Base-by-base conservation (phyloP, 192 early-diverging fungal species). In the Thamnidium elegans region DNA sequence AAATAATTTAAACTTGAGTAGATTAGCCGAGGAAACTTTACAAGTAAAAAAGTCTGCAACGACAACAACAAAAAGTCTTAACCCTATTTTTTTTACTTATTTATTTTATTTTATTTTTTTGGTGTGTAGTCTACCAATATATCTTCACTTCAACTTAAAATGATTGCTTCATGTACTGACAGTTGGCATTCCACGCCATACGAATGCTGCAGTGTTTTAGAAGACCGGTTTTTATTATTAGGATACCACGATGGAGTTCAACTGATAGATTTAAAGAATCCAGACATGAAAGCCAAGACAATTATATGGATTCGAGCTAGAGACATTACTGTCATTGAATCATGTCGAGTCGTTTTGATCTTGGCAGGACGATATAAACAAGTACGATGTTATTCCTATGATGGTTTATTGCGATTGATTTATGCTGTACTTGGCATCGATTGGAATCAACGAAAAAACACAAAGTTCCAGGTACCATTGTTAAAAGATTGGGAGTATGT, bases 311-410 rank as follows among this genome's bases (percentile, higher is more conserved):
- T 55, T 14, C 55, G 63, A 36, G 67, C 63, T 3, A 46, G 68
- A 23, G 31, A 69, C 7, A 52, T 75, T 23, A 36, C 17, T 7
- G 31, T 65, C 11, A 50, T 75, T 39, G 48, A 58, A 13, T 52
- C 55, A 15, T 70, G 68, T 30, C 58, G 64, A 7, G 26, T 59
- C 6, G 20, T 75, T 1, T 21, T 75, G 43, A 61, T 70, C 10
- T 23, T 75, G 5, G 48, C 63, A 31, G 60, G 58, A 3, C 52
- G 73, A 6, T 36, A 62, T 23, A 53, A 64, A 7, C 54, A 75
- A 63, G 64, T 75, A 10, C 63, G 73, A 2, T 75, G 73, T 19
- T 75, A 75, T 58, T 70, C 62, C 7, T 54, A 69, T 0, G 53
- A 64, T 44, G 62, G 63, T 10, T 34, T 75, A 3, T 20, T 70